Base-by-base conservation (phyloP, 2,329 filamentous ascomycete species). In the Claviceps purpurea region DNA sequence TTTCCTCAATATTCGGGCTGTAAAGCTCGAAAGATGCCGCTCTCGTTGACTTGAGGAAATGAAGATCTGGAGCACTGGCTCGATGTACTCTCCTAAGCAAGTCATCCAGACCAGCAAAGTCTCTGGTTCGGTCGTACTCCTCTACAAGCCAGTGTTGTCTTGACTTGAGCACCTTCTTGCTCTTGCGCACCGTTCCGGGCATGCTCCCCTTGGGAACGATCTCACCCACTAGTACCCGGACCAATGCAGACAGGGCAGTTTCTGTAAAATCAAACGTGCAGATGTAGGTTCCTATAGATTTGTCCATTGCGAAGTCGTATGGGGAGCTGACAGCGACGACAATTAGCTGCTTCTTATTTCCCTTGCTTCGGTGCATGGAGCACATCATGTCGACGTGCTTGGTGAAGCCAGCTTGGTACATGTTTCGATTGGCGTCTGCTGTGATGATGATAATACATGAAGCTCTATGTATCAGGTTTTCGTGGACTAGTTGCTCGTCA, bases 231-330 rank as follows among this genome's bases (percentile, higher is more conserved):
- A 96, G 70, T 0, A 88, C 85, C 54, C 88, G 83, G 18, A 94
- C 88, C 4, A 95, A 72, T 1, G 89, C 87, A 55, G 85, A 83
- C 70, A 96, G 80, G 18, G 91, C 89, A 7, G 87, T 91, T 60
- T 96, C 91, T 0, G 91, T 96, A 62, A 95, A 96, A 69, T 96
- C 90, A 65, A 94, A 96, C 0, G 90, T 95, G 71, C 91, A 96
- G 42, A 97, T 78, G 61, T 96, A 96, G 1, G 90, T 95, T 5
- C 87, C 87, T 42, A 97, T 91, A 1, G 82, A 82, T 57, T 85
- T 85, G 62, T 97, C 91, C 78, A 91, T 89, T 45, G 89, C 89
- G 65, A 97, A 97, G 65, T 97, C 91, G 66, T 96, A 97, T 0
- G 91, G 91, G 1, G 90, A 96, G 68, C 89, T 95, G 58, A 95